These are phyloP conservation scores for Fraxinus floribunda DNA, from an alignment of 305 asterid genomes.

Conservation along the genomic window DNA sequence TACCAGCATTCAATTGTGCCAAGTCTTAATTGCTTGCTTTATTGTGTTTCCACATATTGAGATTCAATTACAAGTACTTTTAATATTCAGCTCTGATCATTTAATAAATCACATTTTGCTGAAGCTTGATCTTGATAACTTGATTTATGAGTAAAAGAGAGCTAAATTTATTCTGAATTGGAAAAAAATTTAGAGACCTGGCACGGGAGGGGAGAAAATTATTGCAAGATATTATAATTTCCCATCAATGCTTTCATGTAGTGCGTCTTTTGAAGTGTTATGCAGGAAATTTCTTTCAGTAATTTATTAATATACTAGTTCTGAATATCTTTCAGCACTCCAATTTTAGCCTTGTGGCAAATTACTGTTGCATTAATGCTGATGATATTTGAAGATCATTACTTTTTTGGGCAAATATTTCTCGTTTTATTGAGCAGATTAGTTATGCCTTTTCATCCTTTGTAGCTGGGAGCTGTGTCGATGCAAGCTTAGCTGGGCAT, in stretches of 20 bases:
- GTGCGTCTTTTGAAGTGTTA: neutral
- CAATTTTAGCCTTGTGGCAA: neutral
- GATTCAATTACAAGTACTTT: neutral
- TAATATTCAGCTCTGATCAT: neutral
- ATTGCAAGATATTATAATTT: neutral
- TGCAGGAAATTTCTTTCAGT: neutral
- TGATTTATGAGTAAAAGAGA: neutral
- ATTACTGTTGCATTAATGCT: conserved; percentile 4
- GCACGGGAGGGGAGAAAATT: neutral
- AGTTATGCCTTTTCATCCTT: conserved; percentile 1
- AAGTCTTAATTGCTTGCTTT: neutral
- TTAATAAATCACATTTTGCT: neutral
- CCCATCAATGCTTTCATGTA: neutral
- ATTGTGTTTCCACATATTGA: neutral
- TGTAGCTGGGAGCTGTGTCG: conserved; percentile 14
- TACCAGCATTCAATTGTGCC: neutral
- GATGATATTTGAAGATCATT: conserved; percentile 18
- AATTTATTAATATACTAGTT: neutral
- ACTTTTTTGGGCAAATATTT: conserved; percentile 7
- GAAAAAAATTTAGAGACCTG: neutral
- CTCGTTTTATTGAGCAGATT: conserved; percentile 1
- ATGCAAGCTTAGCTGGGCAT: conserved; percentile 20
- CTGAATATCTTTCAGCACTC: neutral
- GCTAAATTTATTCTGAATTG: neutral
- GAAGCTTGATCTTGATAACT: neutral